Conservation (phyloP, 768 basidiomycete genomes). For the Fomitopsis serialis region DNA sequence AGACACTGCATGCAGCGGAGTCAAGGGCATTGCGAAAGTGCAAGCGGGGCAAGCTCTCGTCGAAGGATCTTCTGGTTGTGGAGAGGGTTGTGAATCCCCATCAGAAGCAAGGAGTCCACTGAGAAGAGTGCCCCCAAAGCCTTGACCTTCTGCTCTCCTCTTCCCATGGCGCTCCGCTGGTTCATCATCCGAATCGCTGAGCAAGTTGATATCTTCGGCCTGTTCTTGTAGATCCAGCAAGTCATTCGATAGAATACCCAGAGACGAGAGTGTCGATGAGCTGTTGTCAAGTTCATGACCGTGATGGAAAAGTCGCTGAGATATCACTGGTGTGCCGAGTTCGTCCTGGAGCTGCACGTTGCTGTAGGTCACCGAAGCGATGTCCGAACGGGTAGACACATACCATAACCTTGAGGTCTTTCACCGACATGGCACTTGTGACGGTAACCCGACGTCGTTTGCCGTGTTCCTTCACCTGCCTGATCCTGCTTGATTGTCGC, state of each 20-base stretch:
- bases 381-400: slow-evolving; percentile 20
- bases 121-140: slow-evolving; percentile 72
- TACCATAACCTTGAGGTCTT: slow-evolving; percentile 74
- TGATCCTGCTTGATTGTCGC: slow-evolving; percentile 65
- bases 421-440: slow-evolving; percentile 62
- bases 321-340: slow-evolving; percentile 67
- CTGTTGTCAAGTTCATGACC: slow-evolving; percentile 64
- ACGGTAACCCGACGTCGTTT: slow-evolving; percentile 50
- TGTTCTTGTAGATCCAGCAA: slow-evolving; percentile 62
- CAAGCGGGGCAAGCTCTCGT: slow-evolving; percentile 48
- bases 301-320: slow-evolving; percentile 62
- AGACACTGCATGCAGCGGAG: slow-evolving; percentile 24
- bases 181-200: slow-evolving; percentile 44
- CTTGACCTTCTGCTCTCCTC: slow-evolving; percentile 53
- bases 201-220: slow-evolving; percentile 52
- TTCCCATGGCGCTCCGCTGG: slow-evolving; percentile 26
- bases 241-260: slow-evolving; percentile 56
- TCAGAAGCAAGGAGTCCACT: slow-evolving; percentile 30
- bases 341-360: slow-evolving; percentile 50
- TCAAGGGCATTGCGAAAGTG: slow-evolving; percentile 52
- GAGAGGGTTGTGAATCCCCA: slow-evolving; percentile 20
- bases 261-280: slow-evolving; percentile 40
- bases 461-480: slow-evolving; percentile 46
- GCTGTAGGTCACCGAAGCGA: slow-evolving; percentile 1
- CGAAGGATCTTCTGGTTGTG: slow-evolving; percentile 12